Percentiles rank a stretch among this genome's conserved stretches.
phyloP scores from a whole-genome alignment of 495 filamentous ascomycete species.

The Penicillium robsamsonii region DNA sequence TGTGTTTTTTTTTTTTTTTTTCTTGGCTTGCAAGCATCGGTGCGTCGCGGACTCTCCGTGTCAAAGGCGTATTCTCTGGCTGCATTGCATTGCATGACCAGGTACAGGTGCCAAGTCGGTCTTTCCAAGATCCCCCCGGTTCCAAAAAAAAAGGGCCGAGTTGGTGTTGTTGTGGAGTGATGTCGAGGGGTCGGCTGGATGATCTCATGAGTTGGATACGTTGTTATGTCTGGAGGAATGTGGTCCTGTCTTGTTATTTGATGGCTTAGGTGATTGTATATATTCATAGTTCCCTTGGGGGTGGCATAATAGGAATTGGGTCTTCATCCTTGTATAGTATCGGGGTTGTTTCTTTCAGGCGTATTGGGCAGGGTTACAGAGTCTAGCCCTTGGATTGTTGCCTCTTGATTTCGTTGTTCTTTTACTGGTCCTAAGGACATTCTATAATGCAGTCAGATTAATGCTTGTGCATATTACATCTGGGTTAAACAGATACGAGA shows the following conservation, averaged over 20 bases:
- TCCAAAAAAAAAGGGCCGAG: neutral
- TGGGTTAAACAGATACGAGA: too few relatives aligned
- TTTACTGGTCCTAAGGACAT: neutral
- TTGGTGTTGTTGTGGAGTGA: neutral
- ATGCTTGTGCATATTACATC: neutral
- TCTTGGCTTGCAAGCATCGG: neutral
- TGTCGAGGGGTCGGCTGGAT: conserved; percentile 2
- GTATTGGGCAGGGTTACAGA: too few relatives aligned
- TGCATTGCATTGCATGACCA: neutral
- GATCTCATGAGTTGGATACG: conserved; percentile 10
- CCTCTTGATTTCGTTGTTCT: neutral
- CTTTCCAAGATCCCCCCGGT: neutral
- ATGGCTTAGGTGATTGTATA: neutral
- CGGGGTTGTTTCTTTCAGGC: neutral
- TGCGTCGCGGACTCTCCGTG: neutral
- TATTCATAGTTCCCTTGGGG: neutral
- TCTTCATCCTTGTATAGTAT: conserved; percentile 6
- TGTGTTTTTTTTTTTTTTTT: neutral
- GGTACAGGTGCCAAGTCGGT: neutral
- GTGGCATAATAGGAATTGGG: conserved; percentile 5
- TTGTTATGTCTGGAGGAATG: neutral
- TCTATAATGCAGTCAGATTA: neutral
- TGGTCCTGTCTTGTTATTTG: neutral
- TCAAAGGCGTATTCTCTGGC: neutral
- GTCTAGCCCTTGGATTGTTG: neutral